These are phyloP conservation scores for Rosa lucieae DNA, from an alignment of 306 rosid species.

Conservation along the genomic window DNA sequence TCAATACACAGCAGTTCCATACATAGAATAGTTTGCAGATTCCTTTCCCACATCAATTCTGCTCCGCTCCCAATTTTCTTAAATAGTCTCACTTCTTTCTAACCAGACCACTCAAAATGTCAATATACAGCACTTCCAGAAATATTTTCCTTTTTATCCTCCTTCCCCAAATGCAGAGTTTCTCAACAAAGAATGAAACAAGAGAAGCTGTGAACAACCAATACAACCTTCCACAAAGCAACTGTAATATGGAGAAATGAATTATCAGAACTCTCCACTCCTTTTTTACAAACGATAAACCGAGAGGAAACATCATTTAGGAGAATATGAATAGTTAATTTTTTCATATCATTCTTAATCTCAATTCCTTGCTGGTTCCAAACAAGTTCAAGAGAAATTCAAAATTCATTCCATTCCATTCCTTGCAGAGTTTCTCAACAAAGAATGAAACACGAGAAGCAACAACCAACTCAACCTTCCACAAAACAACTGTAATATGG, in stretches of 20 bases:
- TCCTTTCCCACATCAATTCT: too few relatives aligned
- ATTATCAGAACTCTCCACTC: background rate
- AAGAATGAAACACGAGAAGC: background rate
- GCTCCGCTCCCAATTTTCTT: too few relatives aligned
- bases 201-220: background rate
- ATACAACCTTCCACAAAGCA: background rate
- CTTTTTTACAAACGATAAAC: background rate
- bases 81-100: background rate
- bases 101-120: background rate
- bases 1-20: background rate
- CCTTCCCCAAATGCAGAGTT: background rate
- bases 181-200: background rate
- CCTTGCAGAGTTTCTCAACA: background rate
- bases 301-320: too few relatives aligned
- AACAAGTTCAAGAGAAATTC: too few relatives aligned
- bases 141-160: background rate
- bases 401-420: too few relatives aligned
- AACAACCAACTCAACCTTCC: background rate
- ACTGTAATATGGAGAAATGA: background rate
- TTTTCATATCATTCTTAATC: too few relatives aligned
- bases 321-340: too few relatives aligned
- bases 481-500: background rate
- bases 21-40: too few relatives aligned
- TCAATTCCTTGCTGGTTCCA: too few relatives aligned
- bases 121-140: background rate